These are phyloP conservation scores for Cladobotryum protrusum DNA, from an alignment of 2,329 filamentous ascomycete species.

Conservation along the genomic window DNA sequence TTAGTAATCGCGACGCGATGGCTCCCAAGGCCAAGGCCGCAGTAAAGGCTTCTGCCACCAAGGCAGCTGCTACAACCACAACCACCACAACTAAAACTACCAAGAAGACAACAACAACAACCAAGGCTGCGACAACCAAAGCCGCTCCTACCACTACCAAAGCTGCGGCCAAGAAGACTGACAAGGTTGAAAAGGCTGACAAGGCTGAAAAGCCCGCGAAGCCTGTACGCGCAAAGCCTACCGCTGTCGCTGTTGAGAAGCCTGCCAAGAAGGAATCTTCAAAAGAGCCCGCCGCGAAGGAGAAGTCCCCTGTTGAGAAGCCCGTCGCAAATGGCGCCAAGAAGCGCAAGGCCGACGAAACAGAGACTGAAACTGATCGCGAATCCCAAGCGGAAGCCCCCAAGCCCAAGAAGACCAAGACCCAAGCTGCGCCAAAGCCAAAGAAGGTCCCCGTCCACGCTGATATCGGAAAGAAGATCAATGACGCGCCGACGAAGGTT, in stretches of 20 bases:
- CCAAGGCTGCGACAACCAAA: slow-evolving; percentile 12
- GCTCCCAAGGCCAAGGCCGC: slow-evolving; percentile 25
- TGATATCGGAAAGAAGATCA: slow-evolving; percentile 61
- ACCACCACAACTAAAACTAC: slow-evolving; percentile 12
- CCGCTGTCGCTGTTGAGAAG: slow-evolving; percentile 13
- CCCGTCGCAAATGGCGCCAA: slow-evolving; percentile 18
- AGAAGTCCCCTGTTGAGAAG: slow-evolving; percentile 32
- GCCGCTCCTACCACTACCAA: slow-evolving; percentile 21
- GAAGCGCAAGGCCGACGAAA: slow-evolving; percentile 23
- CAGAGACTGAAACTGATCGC: slow-evolving; percentile 20
- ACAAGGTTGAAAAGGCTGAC: slow-evolving; percentile 23
- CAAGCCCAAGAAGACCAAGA: slow-evolving; percentile 21
- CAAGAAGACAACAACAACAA: neutral
- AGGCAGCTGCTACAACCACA: slow-evolving; percentile 20
- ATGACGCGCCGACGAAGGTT: slow-evolving; percentile 34
- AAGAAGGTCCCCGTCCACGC: slow-evolving; percentile 41
- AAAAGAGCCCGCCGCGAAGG: slow-evolving; percentile 18
- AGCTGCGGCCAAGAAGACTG: slow-evolving; percentile 20
- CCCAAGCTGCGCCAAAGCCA: slow-evolving; percentile 39
- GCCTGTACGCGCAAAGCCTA: slow-evolving; percentile 20
- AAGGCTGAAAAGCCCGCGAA: slow-evolving; percentile 11
- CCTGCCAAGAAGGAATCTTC: slow-evolving; percentile 16
- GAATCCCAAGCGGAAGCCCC: slow-evolving; percentile 16
- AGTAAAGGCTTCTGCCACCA: slow-evolving; percentile 15
- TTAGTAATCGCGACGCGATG: slow-evolving; percentile 21